Conservation (phyloP, 768 basidiomycete genomes). For the Pleurotus cornucopiae region DNA sequence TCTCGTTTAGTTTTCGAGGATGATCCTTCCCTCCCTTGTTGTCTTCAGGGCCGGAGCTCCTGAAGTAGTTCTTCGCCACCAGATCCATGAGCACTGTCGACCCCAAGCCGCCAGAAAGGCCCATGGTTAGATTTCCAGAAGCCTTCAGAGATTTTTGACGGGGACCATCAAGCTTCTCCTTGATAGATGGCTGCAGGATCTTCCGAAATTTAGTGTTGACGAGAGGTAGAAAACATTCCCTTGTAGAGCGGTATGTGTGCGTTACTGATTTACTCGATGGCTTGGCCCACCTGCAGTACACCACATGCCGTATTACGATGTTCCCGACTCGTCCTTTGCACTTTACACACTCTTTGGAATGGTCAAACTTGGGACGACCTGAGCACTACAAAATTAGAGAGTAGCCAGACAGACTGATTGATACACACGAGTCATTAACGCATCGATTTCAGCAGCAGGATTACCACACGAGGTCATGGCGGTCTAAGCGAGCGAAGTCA, state of each 20-base stretch:
- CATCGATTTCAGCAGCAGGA: slow-evolving; percentile 53
- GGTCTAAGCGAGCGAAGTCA: too few species aligned
- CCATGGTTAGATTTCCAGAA: slow-evolving; percentile 63
- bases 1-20: slow-evolving; percentile 44
- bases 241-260: slow-evolving; percentile 15
- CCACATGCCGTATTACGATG: slow-evolving; percentile 72
- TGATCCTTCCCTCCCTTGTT: slow-evolving; percentile 58
- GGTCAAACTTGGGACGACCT: slow-evolving; percentile 69
- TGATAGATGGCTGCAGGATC: slow-evolving; percentile 60
- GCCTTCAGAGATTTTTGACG: slow-evolving; percentile 61
- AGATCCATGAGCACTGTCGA: slow-evolving; percentile 72
- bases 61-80: slow-evolving; percentile 55
- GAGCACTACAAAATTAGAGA: slow-evolving; percentile 5
- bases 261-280: too few species aligned
- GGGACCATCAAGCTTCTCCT: slow-evolving; percentile 48
- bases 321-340: slow-evolving; percentile 66
- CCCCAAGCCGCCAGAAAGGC: slow-evolving; percentile 75
- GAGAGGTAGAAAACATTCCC: slow-evolving; percentile 65
- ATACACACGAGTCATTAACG: slow-evolving; percentile 62
- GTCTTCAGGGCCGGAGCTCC: slow-evolving; percentile 24
- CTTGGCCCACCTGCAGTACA: slow-evolving; percentile 73
- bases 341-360: slow-evolving; percentile 63
- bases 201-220: slow-evolving; percentile 62
- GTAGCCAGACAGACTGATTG: not conserved
- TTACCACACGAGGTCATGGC: slow-evolving; percentile 53